phyloP scores from a whole-genome alignment of 805 yeast genomes.

The Pichia exigua region DNA sequence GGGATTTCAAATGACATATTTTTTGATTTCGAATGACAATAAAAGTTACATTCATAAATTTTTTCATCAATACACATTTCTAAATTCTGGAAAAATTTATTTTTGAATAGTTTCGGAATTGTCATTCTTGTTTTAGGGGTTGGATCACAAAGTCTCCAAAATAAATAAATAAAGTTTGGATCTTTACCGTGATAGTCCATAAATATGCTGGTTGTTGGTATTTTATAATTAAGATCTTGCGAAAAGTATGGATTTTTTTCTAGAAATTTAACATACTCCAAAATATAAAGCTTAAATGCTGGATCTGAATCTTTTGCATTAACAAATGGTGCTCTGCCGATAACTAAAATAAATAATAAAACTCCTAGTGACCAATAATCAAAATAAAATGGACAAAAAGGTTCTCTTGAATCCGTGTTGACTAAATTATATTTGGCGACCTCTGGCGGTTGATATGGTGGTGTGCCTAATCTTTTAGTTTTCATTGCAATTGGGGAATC shows the following conservation, averaged over 20 bases:
- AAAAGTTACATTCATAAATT: slow-evolving; percentile 20
- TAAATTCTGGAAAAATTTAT: slow-evolving; percentile 54
- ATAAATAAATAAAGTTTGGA: slow-evolving; percentile 15
- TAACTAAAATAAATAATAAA: slow-evolving; percentile 51
- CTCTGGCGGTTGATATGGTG: slow-evolving; percentile 78
- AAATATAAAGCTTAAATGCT: slow-evolving; percentile 48
- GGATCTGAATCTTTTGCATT: slow-evolving; percentile 40
- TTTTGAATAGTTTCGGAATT: slow-evolving; percentile 45
- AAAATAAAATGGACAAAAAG: slow-evolving; percentile 52
- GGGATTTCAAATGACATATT: slow-evolving; percentile 5
- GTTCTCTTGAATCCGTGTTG: slow-evolving; percentile 16
- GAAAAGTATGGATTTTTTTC: slow-evolving; percentile 39
- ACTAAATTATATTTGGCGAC: slow-evolving; percentile 43
- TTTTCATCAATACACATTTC: slow-evolving; percentile 54
- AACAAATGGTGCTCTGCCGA: slow-evolving; percentile 53
- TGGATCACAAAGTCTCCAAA: slow-evolving; percentile 72
- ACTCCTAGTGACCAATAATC: slow-evolving; percentile 73
- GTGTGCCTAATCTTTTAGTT: slow-evolving; percentile 60
- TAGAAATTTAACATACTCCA: slow-evolving; percentile 22
- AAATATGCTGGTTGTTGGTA: slow-evolving; percentile 35
- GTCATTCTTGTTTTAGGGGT: slow-evolving; percentile 45
- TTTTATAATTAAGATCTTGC: slow-evolving; percentile 48
- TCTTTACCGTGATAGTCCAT: slow-evolving; percentile 17
- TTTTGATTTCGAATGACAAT: slow-evolving; percentile 11
- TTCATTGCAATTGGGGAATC: slow-evolving; percentile 30